Percentiles rank a stretch among this genome's conserved stretches.
Evolutionary conservation across 2,329 filamentous ascomycete genomes (phyloP).

Genomic region (Arthrocladium fulminans): DNA sequence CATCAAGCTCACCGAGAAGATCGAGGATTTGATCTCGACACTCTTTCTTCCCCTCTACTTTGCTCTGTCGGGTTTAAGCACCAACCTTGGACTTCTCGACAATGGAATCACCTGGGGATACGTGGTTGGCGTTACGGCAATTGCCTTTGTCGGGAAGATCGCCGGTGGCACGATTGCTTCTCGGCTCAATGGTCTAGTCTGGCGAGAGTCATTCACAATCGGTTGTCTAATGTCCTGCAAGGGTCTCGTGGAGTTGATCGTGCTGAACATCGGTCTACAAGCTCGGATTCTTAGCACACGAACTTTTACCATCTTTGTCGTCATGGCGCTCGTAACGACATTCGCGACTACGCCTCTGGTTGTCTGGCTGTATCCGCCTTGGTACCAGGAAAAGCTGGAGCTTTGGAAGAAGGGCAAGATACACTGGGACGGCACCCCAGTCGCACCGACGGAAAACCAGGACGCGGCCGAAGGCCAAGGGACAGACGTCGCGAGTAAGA

Average conservation of each 20-base stretch:
- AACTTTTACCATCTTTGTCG: conserved; percentile 88
- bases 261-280: conserved; percentile 73
- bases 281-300: conserved; percentile 69
- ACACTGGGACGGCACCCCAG: conserved; percentile 66
- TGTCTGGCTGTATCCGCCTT: conserved; percentile 63
- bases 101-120: conserved; percentile 81
- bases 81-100: conserved; percentile 74
- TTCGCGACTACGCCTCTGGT: conserved; percentile 74
- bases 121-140: conserved; percentile 68
- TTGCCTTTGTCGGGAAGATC: conserved; percentile 81
- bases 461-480: conserved; percentile 27
- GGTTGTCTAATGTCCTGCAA: conserved; percentile 95
- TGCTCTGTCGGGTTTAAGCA: conserved; percentile 80
- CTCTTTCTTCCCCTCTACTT: conserved; percentile 89
- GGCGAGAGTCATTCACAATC: conserved; percentile 83
- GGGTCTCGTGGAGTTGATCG: conserved; percentile 86
- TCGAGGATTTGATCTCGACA: conserved; percentile 79
- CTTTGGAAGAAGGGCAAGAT: conserved; percentile 77
- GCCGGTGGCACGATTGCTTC: conserved; percentile 73
- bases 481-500: conserved; percentile 40
- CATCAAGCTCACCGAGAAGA: conserved; percentile 82
- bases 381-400: conserved; percentile 65
- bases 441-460: conserved; percentile 34
- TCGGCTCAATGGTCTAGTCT: conserved; percentile 64
- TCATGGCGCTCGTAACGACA: conserved; percentile 84